Base-by-base conservation (phyloP, 331 rosid genomes). In the Acacia concinna region DNA sequence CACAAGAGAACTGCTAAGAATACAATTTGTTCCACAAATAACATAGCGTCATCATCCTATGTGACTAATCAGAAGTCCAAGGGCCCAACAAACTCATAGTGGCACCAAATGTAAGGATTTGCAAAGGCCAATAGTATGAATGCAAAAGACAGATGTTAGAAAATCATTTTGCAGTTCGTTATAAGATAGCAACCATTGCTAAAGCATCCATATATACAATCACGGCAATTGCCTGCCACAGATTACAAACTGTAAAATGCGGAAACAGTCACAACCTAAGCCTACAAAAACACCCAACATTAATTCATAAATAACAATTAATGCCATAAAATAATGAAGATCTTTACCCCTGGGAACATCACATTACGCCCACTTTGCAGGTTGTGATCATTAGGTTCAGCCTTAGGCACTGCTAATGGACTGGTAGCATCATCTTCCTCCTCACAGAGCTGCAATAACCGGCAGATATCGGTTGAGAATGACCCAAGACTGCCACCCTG, bases 401-500 rank as follows among this genome's bases (percentile, higher is more conserved):
- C 86, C 78, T 93, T 93, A 0, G 94, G 94, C 31, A 91, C 93
- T 66, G 92, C 94, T 86, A 93, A 86, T 34, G 92, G 91, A 82
- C 97, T 93, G 78, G 88, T 88, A 59, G 97, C 97, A 83, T 93
- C 97, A 80, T 93, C 97, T 73, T 93, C 97, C 92, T 93, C 97
- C 80, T 93, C 97, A 46, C 90, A 89, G 10, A 91, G 91, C 87
- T 91, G 96, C 87, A 93, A 76, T 49, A 93, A 77, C 68, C 94
- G 85, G 71, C 89, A 91, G 69, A 93, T 90, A 88, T 93, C 97
- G 0, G 96, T 86, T 8, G 97, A 93, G 87, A 93, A 93, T 10
- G 96, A 89, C 71, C 97, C 97, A 54, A 88, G 89, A 84, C 91
- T 89, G 67, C 89, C 95, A 73, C 92, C 97, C 97, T 93, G 81